Conservation (phyloP, 2,329 filamentous ascomycete genomes). For the Penicillium sclerotigenum region DNA sequence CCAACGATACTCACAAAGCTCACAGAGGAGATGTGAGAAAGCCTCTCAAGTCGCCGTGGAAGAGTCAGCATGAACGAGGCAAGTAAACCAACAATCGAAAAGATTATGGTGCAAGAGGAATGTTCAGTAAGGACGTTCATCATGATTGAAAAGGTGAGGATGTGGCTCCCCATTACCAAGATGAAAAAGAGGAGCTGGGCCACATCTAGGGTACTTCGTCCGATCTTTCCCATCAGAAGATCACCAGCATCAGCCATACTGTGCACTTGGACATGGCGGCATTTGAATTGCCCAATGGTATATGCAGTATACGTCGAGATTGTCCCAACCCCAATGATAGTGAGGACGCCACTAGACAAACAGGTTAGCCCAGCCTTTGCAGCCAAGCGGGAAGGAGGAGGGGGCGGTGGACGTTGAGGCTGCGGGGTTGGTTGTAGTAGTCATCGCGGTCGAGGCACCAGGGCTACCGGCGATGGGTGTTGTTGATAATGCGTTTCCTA, state of each 20-base stretch:
- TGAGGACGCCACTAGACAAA: slow-evolving; percentile 44
- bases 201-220: slow-evolving; percentile 57
- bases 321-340: slow-evolving; percentile 51
- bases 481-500: slow-evolving; percentile 30
- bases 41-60: slow-evolving; percentile 58
- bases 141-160: slow-evolving; percentile 64
- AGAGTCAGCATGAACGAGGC: slow-evolving; percentile 57
- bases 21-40: slow-evolving; percentile 57
- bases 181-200: slow-evolving; percentile 61
- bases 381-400: background rate
- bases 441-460: slow-evolving; percentile 34
- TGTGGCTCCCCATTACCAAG: slow-evolving; percentile 65
- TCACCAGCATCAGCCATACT: slow-evolving; percentile 65
- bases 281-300: slow-evolving; percentile 55
- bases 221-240: slow-evolving; percentile 57
- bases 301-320: slow-evolving; percentile 57
- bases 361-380: background rate
- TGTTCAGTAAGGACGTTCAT: slow-evolving; percentile 60
- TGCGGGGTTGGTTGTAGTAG: slow-evolving; percentile 43
- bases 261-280: slow-evolving; percentile 54
- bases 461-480: slow-evolving; percentile 22
- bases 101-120: slow-evolving; percentile 59
- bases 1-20: slow-evolving; percentile 61
- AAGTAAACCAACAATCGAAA: slow-evolving; percentile 54
- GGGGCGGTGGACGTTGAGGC: slow-evolving; percentile 54